Percentiles rank a stretch among this genome's conserved stretches.
Conservation (phyloP, 139 green algal genomes). For the Picochlorum sp. region DNA sequence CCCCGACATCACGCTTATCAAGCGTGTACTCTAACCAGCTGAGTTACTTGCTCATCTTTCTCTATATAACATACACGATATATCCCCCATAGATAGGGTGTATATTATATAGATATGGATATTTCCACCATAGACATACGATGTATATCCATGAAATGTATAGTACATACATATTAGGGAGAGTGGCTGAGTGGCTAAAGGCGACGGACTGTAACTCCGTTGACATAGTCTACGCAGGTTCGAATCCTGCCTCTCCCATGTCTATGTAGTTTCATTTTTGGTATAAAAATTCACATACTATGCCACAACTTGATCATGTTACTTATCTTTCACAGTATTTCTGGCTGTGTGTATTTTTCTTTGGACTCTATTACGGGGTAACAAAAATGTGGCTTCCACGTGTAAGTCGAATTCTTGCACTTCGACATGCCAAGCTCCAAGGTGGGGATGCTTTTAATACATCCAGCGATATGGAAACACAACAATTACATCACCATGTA, state of each 20-base stretch:
- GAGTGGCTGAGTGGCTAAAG: slow-evolving; percentile 47
- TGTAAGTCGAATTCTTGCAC: slow-evolving; percentile 32
- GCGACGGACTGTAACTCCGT: slow-evolving; percentile 47
- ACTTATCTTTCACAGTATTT: slow-evolving; percentile 49
- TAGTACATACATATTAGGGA: slow-evolving; percentile 22
- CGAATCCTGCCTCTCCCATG: slow-evolving; percentile 49
- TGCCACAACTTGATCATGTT: slow-evolving; percentile 32
- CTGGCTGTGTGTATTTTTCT: slow-evolving; percentile 40
- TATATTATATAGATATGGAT: slow-evolving; percentile 5
- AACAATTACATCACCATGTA: neutral
- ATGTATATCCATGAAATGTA: slow-evolving; percentile 3
- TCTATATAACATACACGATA: slow-evolving; percentile 3
- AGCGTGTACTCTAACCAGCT: slow-evolving; percentile 30
- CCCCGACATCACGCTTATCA: slow-evolving; percentile 23
- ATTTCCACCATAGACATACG: neutral
- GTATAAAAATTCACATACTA: slow-evolving; percentile 31
- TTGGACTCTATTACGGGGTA: slow-evolving; percentile 26
- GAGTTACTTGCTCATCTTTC: slow-evolving; percentile 4
- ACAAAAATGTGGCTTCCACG: slow-evolving; percentile 35
- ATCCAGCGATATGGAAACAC: neutral
- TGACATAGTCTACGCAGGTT: slow-evolving; percentile 45
- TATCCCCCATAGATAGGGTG: neutral
- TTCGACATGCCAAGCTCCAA: slow-evolving; percentile 1
- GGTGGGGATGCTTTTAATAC: neutral
- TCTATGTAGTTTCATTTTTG: slow-evolving; percentile 22